phyloP scores from a whole-genome alignment of 768 basidiomycete species.

The Leccinum imitatum region DNA sequence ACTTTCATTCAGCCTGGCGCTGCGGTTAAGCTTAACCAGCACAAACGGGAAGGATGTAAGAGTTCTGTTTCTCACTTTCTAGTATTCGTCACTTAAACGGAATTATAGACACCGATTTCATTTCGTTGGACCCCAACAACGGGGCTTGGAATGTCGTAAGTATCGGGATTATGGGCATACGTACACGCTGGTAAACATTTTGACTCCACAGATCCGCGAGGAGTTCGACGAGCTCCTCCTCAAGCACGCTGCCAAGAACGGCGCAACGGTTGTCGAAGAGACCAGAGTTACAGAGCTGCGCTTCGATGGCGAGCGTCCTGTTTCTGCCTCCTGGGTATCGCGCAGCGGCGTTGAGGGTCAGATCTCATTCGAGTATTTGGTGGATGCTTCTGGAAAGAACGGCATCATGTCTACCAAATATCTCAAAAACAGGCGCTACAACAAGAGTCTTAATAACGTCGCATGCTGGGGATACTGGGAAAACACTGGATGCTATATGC shows the following conservation, averaged over 20 bases:
- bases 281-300: conserved; percentile 6
- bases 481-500: conserved; percentile 28
- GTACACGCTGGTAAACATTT: neutral
- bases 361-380: conserved; percentile 8
- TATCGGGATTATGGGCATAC: neutral
- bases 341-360: conserved; percentile 3
- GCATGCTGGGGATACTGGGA: conserved; percentile 41
- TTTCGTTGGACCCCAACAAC: conserved; percentile 8
- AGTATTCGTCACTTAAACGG: neutral
- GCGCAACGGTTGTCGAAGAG: neutral
- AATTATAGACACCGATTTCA: conserved; percentile 9
- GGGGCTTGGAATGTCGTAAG: conserved; percentile 10
- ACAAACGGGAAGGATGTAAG: conserved; percentile 13
- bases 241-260: neutral
- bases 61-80: neutral
- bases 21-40: conserved; percentile 8
- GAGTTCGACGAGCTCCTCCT: conserved; percentile 11
- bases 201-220: conserved; percentile 1
- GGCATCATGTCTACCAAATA: conserved; percentile 26
- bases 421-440: conserved; percentile 36
- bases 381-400: conserved; percentile 12
- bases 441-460: conserved; percentile 33
- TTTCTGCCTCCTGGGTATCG: conserved; percentile 2
- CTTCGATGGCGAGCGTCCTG: conserved; percentile 2
- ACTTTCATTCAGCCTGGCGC: conserved; percentile 4